These are phyloP conservation scores for Spathaspora boniae DNA, from an alignment of 805 yeast species.

Conservation along the genomic window DNA sequence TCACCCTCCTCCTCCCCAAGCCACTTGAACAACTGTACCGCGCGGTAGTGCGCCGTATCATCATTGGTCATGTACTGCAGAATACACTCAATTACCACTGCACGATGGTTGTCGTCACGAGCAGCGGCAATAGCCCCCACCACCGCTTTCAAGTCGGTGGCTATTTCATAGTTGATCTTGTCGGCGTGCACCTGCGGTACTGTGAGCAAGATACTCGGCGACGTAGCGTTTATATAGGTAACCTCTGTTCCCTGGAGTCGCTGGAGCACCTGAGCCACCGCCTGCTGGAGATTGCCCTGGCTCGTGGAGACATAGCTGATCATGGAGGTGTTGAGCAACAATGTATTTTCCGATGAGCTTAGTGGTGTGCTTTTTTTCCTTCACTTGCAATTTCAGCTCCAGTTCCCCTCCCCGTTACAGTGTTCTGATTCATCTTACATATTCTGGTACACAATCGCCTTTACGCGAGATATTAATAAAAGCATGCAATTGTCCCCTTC, in stretches of 20 bases:
- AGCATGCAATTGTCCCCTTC: conserved; percentile 1
- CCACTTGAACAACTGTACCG: conserved; percentile 9
- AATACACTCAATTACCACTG: conserved; percentile 10
- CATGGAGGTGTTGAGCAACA: too few species aligned
- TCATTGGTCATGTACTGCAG: conserved; percentile 8
- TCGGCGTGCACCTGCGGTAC: conserved; percentile 1
- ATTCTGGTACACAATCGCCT: not conserved
- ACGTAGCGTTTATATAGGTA: conserved; percentile 11
- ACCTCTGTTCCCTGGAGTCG: not conserved
- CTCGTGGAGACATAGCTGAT: conserved; percentile 8
- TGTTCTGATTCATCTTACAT: not conserved
- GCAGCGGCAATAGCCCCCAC: not conserved
- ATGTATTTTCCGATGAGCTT: too few species aligned
- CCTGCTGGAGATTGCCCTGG: too few species aligned
- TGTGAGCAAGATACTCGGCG: conserved; percentile 8
- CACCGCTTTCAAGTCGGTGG: conserved; percentile 9
- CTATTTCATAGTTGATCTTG: conserved; percentile 10
- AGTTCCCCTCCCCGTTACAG: not conserved
- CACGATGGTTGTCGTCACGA: conserved; percentile 1
- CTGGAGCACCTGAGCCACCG: too few species aligned
- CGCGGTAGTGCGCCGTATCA: conserved; percentile 7
- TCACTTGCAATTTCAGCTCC: not conserved
- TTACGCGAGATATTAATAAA: too few species aligned
- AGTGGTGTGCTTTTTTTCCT: conserved; percentile 1
- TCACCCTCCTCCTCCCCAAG: not conserved